Evolutionary conservation across 805 yeast genomes (phyloP), one percentile per base, ranked within the genome.

Genomic region (Schwanniomyces polymorphus): DNA sequence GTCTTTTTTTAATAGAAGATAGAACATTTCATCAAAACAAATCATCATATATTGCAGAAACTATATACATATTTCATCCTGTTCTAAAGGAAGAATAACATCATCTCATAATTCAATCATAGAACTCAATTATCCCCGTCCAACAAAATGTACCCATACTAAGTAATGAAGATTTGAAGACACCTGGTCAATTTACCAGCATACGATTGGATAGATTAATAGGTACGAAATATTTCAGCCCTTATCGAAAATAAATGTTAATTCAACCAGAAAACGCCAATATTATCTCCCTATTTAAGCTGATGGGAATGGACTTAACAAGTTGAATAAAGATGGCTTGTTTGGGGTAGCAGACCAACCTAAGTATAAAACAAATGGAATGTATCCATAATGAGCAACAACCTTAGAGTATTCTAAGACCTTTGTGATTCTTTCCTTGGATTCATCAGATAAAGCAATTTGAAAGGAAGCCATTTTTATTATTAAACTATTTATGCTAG

Each of bases 361-460:
- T 59, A 94, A 75, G 77, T 94, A 94, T 64, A 94, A 76, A 55
- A 94, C 85, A 65, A 94, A 87, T 47, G 99, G 99, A 60, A 94
- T 85, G 89, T 96, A 94, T 41, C 98, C 97, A 71, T 91, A 94
- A 72, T 95, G 99, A 49, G 92, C 88, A 61, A 86, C 79, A 44
- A 89, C 87, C 65, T 90, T 88, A 54, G 97, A 84, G 59, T 89
- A 77, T 58, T 88, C 95, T 57, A 91, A 74, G 53, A 91, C 74
- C 68, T 85, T 89, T 66, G 85, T 73, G 68, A 94, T 81, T 74
- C 98, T 90, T 76, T 94, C 99, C 81, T 87, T 70, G 45, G 72
- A 65, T 58, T 74, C 77, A 60, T 72, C 78, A 28, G 77, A 73
- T 59, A 72, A 68, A 14, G 72, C 63, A 56, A 70, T 56, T 54